A percentile compares a stretch with the other conserved stretches of the same genome.
Conservation (phyloP, 495 filamentous ascomycete genomes). For the Penicilliopsis zonata region DNA sequence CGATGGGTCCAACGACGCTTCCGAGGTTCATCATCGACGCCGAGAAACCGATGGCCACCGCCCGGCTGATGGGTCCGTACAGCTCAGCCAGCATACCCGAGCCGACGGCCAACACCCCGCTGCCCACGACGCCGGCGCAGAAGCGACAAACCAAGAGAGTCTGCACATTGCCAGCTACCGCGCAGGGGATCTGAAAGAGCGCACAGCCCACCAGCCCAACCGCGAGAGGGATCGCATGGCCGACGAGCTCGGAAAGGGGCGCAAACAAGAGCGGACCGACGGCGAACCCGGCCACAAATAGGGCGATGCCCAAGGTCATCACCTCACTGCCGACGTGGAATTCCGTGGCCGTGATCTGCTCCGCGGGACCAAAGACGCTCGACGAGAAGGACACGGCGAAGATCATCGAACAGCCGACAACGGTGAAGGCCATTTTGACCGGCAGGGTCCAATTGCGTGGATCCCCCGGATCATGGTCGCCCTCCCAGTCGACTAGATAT, state of each 20-base stretch:
- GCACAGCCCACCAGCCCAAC: slow-evolving; percentile 2
- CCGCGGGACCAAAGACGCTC: slow-evolving; percentile 20
- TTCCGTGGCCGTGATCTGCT: slow-evolving; percentile 14
- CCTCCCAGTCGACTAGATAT: slow-evolving; percentile 22
- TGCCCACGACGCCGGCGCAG: slow-evolving; percentile 25
- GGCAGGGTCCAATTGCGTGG: slow-evolving; percentile 25
- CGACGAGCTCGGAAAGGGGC: slow-evolving; percentile 44
- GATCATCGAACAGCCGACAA: not conserved
- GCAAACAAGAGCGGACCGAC: slow-evolving; percentile 39
- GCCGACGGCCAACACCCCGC: slow-evolving; percentile 28
- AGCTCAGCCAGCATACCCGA: slow-evolving; percentile 35
- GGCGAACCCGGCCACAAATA: slow-evolving; percentile 27
- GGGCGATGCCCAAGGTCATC: slow-evolving; percentile 16
- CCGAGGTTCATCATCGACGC: slow-evolving; percentile 15
- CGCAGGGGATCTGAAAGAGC: slow-evolving; percentile 18
- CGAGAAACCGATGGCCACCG: slow-evolving; percentile 30
- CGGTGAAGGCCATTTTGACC: slow-evolving; percentile 19
- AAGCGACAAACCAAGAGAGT: slow-evolving; percentile 36
- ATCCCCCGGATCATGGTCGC: slow-evolving; percentile 19
- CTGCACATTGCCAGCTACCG: slow-evolving; percentile 10
- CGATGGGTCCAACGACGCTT: slow-evolving; percentile 15
- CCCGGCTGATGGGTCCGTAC: slow-evolving; percentile 29
- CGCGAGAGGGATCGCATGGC: slow-evolving; percentile 31
- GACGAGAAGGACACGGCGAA: slow-evolving; percentile 5
- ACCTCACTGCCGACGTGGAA: slow-evolving; percentile 13